phyloP scores from a whole-genome alignment of 495 filamentous ascomycete genomes.

The Daldinia childiae region DNA sequence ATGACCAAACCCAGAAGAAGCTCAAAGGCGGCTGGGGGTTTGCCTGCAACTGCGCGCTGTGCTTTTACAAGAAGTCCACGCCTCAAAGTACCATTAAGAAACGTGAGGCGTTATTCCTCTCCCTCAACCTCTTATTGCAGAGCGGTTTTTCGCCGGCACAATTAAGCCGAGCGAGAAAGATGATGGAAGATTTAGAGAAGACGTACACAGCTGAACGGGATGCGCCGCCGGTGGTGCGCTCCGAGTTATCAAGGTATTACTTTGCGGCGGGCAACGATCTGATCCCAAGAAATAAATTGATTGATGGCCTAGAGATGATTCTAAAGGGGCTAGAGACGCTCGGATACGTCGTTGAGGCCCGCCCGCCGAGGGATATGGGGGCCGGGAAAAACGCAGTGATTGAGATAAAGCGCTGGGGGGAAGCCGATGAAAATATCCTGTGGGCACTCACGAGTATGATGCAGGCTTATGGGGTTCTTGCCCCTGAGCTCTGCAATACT shows the following conservation, averaged over 20 bases:
- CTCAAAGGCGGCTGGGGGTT: constrained; percentile 55
- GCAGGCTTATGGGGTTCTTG: constrained; percentile 42
- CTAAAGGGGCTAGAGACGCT: constrained; percentile 51
- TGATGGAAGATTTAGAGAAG: constrained; percentile 36
- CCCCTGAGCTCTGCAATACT: constrained; percentile 41
- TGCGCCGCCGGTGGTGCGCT: constrained; percentile 50
- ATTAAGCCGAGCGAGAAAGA: constrained; percentile 31
- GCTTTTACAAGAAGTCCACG: constrained; percentile 41
- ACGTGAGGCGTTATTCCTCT: background rate
- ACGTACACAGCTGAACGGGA: constrained; percentile 47
- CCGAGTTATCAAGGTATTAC: constrained; percentile 45
- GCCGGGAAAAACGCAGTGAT: constrained; percentile 22
- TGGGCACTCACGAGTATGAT: constrained; percentile 51
- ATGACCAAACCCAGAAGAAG: constrained; percentile 26
- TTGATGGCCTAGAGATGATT: constrained; percentile 44
- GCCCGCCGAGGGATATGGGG: constrained; percentile 16
- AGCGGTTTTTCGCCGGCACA: background rate
- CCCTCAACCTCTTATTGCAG: background rate
- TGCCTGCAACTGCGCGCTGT: constrained; percentile 53
- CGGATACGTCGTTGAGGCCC: constrained; percentile 55
- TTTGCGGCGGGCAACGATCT: constrained; percentile 45
- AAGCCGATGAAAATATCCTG: constrained; percentile 44
- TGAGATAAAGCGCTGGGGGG: constrained; percentile 56
- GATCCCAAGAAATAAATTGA: background rate
- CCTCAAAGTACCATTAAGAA: constrained; percentile 1